Percentiles rank a stretch among this genome's conserved stretches.
Evolutionary conservation across 371 early-diverging fungal genomes (phyloP).

Genomic region (Actinomortierella ambigua): DNA sequence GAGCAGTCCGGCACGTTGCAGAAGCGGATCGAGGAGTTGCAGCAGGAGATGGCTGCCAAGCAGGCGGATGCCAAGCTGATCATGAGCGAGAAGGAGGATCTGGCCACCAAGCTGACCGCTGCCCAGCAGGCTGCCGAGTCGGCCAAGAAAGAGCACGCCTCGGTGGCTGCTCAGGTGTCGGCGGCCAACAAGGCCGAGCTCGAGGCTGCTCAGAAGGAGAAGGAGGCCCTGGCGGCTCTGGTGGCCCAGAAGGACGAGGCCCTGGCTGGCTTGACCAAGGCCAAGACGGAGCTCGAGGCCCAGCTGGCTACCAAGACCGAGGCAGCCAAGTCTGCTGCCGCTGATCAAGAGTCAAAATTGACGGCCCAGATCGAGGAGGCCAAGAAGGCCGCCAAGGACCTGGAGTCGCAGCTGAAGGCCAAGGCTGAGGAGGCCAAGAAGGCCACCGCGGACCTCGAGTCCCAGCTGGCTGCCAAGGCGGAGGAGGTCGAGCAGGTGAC

Average conservation of each 20-base stretch:
- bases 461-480: constrained; percentile 2
- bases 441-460: no score
- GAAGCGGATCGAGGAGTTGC: constrained; percentile 38
- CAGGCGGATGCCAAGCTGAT: constrained; percentile 21
- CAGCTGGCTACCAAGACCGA: neutral
- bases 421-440: no score
- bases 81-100: constrained; percentile 28
- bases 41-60: constrained; percentile 30
- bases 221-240: constrained; percentile 11
- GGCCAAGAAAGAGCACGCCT: constrained; percentile 16
- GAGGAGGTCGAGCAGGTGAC: constrained; percentile 14
- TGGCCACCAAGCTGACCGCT: constrained; percentile 18
- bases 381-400: no score
- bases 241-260: neutral
- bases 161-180: constrained; percentile 7
- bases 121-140: constrained; percentile 13
- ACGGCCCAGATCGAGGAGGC: neutral
- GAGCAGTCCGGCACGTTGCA: constrained; percentile 25
- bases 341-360: no score
- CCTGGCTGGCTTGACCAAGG: constrained; percentile 2
- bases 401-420: no score
- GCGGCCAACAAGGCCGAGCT: constrained; percentile 15
- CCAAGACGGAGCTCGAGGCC: constrained; percentile 8
- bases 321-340: no score
- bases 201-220: constrained; percentile 21